Conservation (phyloP, 2,329 filamentous ascomycete species). For the Setomelanomma holmii region DNA sequence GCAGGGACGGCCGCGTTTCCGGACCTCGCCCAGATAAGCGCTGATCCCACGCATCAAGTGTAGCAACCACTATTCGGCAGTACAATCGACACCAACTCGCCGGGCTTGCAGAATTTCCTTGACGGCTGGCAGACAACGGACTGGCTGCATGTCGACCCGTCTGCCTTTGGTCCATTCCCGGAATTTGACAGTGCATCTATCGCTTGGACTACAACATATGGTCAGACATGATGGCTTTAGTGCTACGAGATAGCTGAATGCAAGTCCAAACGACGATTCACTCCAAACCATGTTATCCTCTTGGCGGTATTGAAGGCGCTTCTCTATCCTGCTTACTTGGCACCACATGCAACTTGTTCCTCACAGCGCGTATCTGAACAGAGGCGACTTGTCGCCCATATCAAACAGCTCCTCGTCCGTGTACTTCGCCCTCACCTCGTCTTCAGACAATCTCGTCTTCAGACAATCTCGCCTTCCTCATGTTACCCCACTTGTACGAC, state of each 20-base stretch:
- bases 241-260: too few relatives aligned
- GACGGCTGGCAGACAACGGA: slow-evolving; percentile 44
- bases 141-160: slow-evolving; percentile 45
- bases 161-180: slow-evolving; percentile 31
- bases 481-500: slow-evolving; percentile 45
- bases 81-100: slow-evolving; percentile 21
- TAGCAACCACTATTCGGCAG: slow-evolving; percentile 32
- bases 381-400: slow-evolving; percentile 50
- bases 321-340: not conserved
- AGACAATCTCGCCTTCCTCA: slow-evolving; percentile 41
- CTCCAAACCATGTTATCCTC: too few relatives aligned
- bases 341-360: not conserved
- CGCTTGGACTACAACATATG: slow-evolving; percentile 6
- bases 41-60: slow-evolving; percentile 4
- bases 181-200: slow-evolving; percentile 8
- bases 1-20: not conserved
- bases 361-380: slow-evolving; percentile 47
- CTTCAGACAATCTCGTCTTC: slow-evolving; percentile 47
- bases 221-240: not conserved
- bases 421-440: slow-evolving; percentile 44
- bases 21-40: not conserved
- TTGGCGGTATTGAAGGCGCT: too few relatives aligned
- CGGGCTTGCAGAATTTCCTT: slow-evolving; percentile 27
- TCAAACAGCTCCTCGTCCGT: slow-evolving; percentile 46
- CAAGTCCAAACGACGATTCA: too few relatives aligned